Evolutionary conservation across 768 basidiomycete species (phyloP).

Genomic region (Pisolithus marmoratus): DNA sequence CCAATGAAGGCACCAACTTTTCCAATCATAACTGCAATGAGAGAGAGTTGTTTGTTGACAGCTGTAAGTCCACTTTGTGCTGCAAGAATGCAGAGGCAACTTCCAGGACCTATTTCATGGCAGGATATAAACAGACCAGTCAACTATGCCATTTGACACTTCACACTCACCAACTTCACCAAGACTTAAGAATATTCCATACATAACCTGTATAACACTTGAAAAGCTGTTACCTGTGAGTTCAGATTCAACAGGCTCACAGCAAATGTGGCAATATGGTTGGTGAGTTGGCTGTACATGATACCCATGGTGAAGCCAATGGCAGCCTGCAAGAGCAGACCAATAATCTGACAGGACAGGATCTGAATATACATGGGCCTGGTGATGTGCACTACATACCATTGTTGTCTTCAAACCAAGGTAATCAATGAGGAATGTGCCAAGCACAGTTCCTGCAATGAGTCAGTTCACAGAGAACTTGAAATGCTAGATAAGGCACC

Average conservation of each 20-base stretch:
- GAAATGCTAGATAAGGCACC: slow-evolving; percentile 23
- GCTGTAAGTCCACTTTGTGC: slow-evolving; percentile 83
- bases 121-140: no score
- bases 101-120: no score
- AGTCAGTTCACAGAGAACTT: slow-evolving; percentile 6
- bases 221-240: no score
- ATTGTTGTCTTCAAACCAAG: slow-evolving; percentile 73
- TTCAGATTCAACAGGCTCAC: no score
- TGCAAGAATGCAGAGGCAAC: slow-evolving; percentile 74
- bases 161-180: no score
- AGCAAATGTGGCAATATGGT: no score
- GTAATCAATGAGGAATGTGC: slow-evolving; percentile 72
- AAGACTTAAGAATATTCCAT: no score
- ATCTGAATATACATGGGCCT: neutral
- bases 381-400: slow-evolving; percentile 32
- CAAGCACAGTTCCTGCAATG: slow-evolving; percentile 49
- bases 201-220: no score
- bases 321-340: slow-evolving; percentile 61
- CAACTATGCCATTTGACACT: no score
- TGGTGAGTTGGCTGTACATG: slow-evolving; percentile 39
- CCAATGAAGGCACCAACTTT: slow-evolving; percentile 82
- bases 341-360: slow-evolving; percentile 44
- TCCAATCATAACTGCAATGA: slow-evolving; percentile 77
- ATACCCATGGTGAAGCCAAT: slow-evolving; percentile 91
- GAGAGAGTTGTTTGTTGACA: slow-evolving; percentile 80